Conservation (phyloP, 116 monocot species). For the Posidonia oceanica region DNA sequence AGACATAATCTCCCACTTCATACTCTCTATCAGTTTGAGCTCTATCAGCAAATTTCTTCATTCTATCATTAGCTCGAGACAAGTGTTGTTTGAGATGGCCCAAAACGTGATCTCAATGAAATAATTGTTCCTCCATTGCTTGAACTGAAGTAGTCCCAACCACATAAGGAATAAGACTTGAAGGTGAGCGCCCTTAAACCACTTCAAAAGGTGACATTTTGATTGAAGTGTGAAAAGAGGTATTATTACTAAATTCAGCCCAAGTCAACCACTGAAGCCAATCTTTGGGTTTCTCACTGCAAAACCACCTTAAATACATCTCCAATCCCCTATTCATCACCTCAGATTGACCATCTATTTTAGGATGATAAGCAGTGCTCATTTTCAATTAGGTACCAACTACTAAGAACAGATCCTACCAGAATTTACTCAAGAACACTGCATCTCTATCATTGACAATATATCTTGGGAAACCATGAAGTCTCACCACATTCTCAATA, state of each 20-base stretch:
- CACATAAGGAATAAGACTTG: neutral
- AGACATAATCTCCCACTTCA: neutral
- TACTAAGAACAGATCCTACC: neutral
- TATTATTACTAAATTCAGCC: slow-evolving; percentile 3
- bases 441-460: neutral
- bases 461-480: neutral
- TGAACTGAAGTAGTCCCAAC: neutral
- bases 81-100: neutral
- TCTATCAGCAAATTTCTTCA: neutral
- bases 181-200: neutral
- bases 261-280: neutral
- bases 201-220: slow-evolving; percentile 1
- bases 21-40: neutral
- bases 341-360: neutral
- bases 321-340: neutral
- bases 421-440: neutral
- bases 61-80: neutral
- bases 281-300: neutral
- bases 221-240: neutral
- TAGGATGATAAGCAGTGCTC: neutral
- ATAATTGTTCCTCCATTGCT: neutral
- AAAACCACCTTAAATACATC: neutral
- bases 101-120: neutral
- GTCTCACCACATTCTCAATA: neutral
- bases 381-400: neutral